Conservation (phyloP, 805 yeast genomes). For the Sungouiella blattae region DNA sequence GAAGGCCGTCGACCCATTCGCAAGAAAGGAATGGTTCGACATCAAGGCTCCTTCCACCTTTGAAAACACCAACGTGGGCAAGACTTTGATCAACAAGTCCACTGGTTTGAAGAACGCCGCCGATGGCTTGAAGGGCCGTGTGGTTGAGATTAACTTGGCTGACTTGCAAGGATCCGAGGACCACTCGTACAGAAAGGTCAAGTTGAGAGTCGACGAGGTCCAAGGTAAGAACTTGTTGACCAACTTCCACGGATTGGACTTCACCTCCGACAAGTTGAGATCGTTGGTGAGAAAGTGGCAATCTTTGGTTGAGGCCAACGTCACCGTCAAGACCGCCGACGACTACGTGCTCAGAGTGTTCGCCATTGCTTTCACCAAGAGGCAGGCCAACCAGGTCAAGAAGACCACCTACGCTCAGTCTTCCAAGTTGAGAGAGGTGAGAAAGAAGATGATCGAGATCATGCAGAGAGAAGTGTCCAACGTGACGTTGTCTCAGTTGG, state of each 20-base stretch:
- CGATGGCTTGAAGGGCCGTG: slow-evolving; percentile 97
- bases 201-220: slow-evolving; percentile 97
- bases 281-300: slow-evolving; percentile 99
- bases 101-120: slow-evolving; percentile 98
- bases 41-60: slow-evolving; percentile 98
- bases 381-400: slow-evolving; percentile 94
- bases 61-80: slow-evolving; percentile 98
- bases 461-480: slow-evolving; percentile 94
- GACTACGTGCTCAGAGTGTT: slow-evolving; percentile 95
- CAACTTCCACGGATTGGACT: slow-evolving; percentile 99
- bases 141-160: slow-evolving; percentile 92
- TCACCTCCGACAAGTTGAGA: slow-evolving; percentile 96
- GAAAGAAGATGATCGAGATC: slow-evolving; percentile 95
- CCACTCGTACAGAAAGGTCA: slow-evolving; percentile 96
- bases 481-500: slow-evolving; percentile 94
- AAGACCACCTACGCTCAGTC: slow-evolving; percentile 98
- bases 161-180: slow-evolving; percentile 99
- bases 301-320: slow-evolving; percentile 96
- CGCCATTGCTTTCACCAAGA: slow-evolving; percentile 98
- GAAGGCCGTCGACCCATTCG: slow-evolving; percentile 99
- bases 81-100: slow-evolving; percentile 96
- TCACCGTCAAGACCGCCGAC: slow-evolving; percentile 96
- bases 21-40: slow-evolving; percentile 98
- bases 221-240: slow-evolving; percentile 98
- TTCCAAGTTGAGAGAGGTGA: slow-evolving; percentile 93